A percentile compares a stretch with the other conserved stretches of the same genome.
Evolutionary conservation across 768 basidiomycete genomes (phyloP).

Genomic region (Phlegmacium glaucopus): DNA sequence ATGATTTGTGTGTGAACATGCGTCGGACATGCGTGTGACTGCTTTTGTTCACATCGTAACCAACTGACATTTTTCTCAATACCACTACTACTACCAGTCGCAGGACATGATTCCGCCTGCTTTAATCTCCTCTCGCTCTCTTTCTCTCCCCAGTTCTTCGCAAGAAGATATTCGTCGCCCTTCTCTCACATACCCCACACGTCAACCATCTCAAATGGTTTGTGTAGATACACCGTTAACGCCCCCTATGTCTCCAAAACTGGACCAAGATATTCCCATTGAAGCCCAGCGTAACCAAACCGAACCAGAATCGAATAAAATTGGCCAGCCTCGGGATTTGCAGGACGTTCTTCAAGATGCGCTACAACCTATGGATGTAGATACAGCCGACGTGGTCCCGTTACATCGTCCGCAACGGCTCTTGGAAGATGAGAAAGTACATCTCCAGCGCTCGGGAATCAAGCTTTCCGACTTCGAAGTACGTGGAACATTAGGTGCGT

Average conservation of each 20-base stretch:
- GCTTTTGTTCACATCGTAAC: too few relatives aligned
- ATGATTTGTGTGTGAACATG: slow-evolving; percentile 10
- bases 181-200: slow-evolving; percentile 20
- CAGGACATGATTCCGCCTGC: slow-evolving; percentile 23
- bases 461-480: slow-evolving; percentile 80
- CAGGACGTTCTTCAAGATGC: slow-evolving; percentile 6
- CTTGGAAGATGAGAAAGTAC: slow-evolving; percentile 69
- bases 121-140: slow-evolving; percentile 27
- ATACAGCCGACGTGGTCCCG: slow-evolving; percentile 13
- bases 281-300: slow-evolving; percentile 12
- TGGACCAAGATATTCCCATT: slow-evolving; percentile 26
- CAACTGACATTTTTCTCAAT: too few relatives aligned
- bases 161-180: slow-evolving; percentile 23
- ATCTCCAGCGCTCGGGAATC: slow-evolving; percentile 56
- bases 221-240: slow-evolving; percentile 62
- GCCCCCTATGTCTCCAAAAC: slow-evolving; percentile 58
- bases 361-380: slow-evolving; percentile 21
- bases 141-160: slow-evolving; percentile 24
- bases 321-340: slow-evolving; percentile 5
- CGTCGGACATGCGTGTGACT: not conserved
- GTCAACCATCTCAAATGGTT: slow-evolving; percentile 37
- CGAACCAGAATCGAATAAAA: slow-evolving; percentile 2
- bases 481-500: slow-evolving; percentile 69
- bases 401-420: slow-evolving; percentile 46
- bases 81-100: not conserved